Conservation (phyloP, 169 alveolate genomes). For the Prorocentrum cordatum region DNA sequence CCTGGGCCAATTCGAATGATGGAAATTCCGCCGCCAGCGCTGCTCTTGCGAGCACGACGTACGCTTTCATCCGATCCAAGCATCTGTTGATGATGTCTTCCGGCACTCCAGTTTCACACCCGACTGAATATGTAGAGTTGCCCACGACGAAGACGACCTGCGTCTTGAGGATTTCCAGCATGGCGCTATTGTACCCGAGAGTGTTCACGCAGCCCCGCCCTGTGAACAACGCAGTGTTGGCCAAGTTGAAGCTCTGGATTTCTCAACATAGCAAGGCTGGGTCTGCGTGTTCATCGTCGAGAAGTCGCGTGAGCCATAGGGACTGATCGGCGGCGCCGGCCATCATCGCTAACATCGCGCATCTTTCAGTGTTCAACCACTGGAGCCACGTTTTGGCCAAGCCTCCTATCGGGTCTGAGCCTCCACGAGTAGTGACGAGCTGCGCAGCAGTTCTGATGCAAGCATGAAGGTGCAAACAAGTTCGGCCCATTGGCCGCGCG, state of each 20-base stretch:
- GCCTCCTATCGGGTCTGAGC: background rate
- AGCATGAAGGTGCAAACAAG: background rate
- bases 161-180: background rate
- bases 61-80: background rate
- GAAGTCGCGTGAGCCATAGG: background rate
- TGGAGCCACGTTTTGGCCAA: background rate
- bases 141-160: background rate
- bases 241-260: background rate
- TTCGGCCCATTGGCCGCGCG: background rate
- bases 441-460: background rate
- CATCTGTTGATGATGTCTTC: background rate
- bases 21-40: slow-evolving; percentile 3
- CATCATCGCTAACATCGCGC: background rate
- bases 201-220: background rate
- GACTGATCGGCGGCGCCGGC: slow-evolving; percentile 5
- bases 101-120: background rate
- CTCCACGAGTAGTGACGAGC: background rate
- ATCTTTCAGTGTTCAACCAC: background rate
- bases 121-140: background rate
- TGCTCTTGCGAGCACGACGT: background rate
- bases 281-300: background rate
- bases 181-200: background rate
- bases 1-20: background rate
- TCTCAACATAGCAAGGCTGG: background rate
- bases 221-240: background rate